Conservation (phyloP, 2,329 filamentous ascomycete genomes). For the Didymella pinodella region DNA sequence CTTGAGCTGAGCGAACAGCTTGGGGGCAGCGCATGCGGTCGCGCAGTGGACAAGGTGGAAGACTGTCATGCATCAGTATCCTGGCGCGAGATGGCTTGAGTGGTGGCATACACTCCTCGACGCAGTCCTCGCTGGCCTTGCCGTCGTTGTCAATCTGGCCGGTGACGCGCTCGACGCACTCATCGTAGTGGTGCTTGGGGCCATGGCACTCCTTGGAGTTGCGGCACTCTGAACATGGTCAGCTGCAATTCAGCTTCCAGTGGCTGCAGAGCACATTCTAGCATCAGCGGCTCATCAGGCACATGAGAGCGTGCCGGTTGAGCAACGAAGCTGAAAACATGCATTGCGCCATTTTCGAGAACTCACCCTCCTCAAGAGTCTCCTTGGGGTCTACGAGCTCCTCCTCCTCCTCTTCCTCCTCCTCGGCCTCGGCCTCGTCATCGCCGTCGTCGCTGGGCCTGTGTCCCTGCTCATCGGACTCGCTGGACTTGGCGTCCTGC, state of each 20-base stretch:
- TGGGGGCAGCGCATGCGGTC: slow-evolving; percentile 89
- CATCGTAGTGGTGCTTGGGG: slow-evolving; percentile 97
- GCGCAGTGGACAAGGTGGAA: slow-evolving; percentile 99
- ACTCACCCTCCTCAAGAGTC: slow-evolving; percentile 89
- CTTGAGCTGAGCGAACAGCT: slow-evolving; percentile 92
- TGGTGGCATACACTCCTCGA: slow-evolving; percentile 90
- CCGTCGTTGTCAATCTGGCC: slow-evolving; percentile 71
- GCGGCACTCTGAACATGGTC: slow-evolving; percentile 75
- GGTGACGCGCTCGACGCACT: slow-evolving; percentile 95
- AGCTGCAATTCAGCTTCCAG: slow-evolving; percentile 24
- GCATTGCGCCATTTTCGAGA: not conserved
- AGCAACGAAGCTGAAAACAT: not conserved
- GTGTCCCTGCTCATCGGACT: slow-evolving; percentile 58
- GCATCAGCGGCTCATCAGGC: slow-evolving; percentile 21
- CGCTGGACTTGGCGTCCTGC: slow-evolving; percentile 50
- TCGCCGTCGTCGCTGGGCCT: slow-evolving; percentile 54
- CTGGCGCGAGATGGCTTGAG: not conserved
- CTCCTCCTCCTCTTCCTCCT: slow-evolving; percentile 81
- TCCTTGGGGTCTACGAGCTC: slow-evolving; percentile 88
- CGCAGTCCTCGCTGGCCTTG: slow-evolving; percentile 90
- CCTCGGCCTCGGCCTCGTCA: slow-evolving; percentile 66
- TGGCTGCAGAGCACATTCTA: slow-evolving; percentile 1
- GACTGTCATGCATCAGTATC: slow-evolving; percentile 64
- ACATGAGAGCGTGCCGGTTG: not conserved
- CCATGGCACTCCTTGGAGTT: slow-evolving; percentile 84